A percentile compares a stretch with the other conserved stretches of the same genome.
phyloP scores from a whole-genome alignment of 2,329 filamentous ascomycete species.

The Diaporthe amygdali region DNA sequence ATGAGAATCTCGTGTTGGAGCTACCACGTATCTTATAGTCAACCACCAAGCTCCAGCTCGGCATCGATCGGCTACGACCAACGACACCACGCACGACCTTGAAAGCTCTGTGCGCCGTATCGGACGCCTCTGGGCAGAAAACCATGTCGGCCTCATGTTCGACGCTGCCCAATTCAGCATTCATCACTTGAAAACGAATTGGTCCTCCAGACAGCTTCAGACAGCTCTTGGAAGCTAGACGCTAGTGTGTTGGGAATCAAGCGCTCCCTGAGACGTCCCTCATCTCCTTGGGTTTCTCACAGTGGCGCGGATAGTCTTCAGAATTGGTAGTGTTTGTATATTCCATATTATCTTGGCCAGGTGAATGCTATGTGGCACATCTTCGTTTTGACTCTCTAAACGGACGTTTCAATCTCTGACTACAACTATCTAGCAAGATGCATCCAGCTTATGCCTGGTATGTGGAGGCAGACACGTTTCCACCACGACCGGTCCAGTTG shows the following conservation, averaged over 20 bases:
- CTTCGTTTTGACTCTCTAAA: conserved; percentile 13
- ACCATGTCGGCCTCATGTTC: neutral
- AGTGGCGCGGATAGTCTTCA: neutral
- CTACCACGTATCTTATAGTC: neutral
- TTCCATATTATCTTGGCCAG: conserved; percentile 19
- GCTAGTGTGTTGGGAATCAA: too few species aligned
- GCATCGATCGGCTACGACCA: neutral
- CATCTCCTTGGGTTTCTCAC: neutral
- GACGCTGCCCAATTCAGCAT: neutral
- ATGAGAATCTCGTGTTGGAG: neutral
- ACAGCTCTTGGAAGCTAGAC: neutral
- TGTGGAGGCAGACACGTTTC: conserved; percentile 95
- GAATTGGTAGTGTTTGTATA: conserved; percentile 20
- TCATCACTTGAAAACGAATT: neutral
- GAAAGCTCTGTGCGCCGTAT: conserved; percentile 1
- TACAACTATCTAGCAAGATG: conserved; percentile 22
- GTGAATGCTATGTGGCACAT: conserved; percentile 19
- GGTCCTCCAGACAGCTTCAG: too few species aligned
- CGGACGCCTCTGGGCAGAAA: neutral
- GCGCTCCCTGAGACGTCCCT: neutral
- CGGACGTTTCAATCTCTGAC: conserved; percentile 13
- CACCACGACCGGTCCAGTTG: conserved; percentile 99
- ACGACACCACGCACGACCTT: neutral
- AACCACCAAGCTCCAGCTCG: neutral
- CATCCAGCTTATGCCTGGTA: conserved; percentile 81